These are phyloP conservation scores for Esteya vermicola DNA, from an alignment of 2,329 filamentous ascomycete genomes.

Conservation along the genomic window DNA sequence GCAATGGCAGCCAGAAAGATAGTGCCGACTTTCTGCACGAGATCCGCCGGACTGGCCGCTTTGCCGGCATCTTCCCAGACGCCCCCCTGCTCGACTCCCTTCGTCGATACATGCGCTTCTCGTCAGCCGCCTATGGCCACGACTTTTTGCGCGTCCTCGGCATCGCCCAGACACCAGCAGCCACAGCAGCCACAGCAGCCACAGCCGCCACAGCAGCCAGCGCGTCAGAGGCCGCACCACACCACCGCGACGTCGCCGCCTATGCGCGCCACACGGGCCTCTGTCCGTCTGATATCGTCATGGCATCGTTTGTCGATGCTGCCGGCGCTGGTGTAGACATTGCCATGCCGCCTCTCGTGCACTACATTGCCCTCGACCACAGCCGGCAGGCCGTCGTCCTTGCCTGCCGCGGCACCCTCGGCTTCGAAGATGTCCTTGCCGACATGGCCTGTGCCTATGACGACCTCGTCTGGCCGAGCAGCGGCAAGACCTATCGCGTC, in stretches of 20 bases:
- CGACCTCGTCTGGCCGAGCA: constrained; percentile 46
- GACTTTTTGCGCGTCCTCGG: constrained; percentile 49
- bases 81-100: constrained; percentile 48
- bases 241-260: constrained; percentile 45
- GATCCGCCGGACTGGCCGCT: constrained; percentile 35
- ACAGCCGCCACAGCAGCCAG: neutral
- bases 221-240: neutral
- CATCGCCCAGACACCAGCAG: constrained; percentile 29
- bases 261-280: constrained; percentile 50
- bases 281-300: constrained; percentile 41
- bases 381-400: constrained; percentile 58
- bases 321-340: constrained; percentile 27
- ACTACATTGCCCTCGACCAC: constrained; percentile 60
- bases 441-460: constrained; percentile 66
- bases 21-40: constrained; percentile 29
- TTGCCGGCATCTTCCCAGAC: constrained; percentile 44
- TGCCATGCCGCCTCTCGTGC: constrained; percentile 50
- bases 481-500: constrained; percentile 50
- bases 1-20: constrained; percentile 12
- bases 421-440: constrained; percentile 59
- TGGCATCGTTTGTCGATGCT: constrained; percentile 56
- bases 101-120: constrained; percentile 50
- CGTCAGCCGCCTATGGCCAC: constrained; percentile 51
- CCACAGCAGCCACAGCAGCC: neutral
- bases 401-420: constrained; percentile 57